A percentile compares a stretch with the other conserved stretches of the same genome.
Evolutionary conservation across 768 basidiomycete genomes (phyloP).

Genomic region (Russula sp.): DNA sequence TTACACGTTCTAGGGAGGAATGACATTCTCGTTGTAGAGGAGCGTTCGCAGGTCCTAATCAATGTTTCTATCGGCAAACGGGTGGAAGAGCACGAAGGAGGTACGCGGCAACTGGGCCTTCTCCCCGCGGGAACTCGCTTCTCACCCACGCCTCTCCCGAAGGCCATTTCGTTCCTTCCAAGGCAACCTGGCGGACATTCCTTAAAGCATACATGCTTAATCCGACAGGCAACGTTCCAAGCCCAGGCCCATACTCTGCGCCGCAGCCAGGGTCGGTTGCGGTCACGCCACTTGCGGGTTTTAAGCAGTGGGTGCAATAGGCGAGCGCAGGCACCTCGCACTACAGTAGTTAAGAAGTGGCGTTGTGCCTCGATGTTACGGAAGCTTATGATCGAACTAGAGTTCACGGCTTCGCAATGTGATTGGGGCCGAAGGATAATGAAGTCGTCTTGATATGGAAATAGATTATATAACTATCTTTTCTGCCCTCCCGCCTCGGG

Average conservation of each 20-base stretch:
- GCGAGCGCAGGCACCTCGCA: background rate
- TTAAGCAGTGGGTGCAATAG: background rate
- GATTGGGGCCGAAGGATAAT: constrained; percentile 1
- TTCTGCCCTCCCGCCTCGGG: background rate
- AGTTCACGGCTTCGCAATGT: constrained; percentile 1
- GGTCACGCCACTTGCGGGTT: constrained; percentile 36
- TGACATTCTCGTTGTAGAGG: constrained; percentile 68
- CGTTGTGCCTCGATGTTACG: constrained; percentile 8
- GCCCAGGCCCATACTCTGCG: constrained; percentile 34
- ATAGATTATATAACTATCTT: background rate
- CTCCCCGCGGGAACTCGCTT: background rate
- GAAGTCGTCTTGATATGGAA: constrained; percentile 1
- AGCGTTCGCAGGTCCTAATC: constrained; percentile 56
- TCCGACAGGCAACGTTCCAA: constrained; percentile 42
- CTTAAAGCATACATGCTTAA: constrained; percentile 58
- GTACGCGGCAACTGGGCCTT: constrained; percentile 36
- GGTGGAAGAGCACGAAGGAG: constrained; percentile 75
- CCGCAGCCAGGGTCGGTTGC: constrained; percentile 43
- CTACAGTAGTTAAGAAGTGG: background rate
- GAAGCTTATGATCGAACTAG: constrained; percentile 6
- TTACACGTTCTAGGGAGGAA: constrained; percentile 73
- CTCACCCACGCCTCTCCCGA: background rate
- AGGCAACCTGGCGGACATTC: constrained; percentile 70
- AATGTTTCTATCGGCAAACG: constrained; percentile 49
- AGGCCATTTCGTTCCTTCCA: constrained; percentile 85